Percentiles rank a stretch among this genome's conserved stretches.
These are phyloP conservation scores for Aschersonia sp. DNA, from an alignment of 2,329 filamentous ascomycete genomes.

Conservation along the genomic window DNA sequence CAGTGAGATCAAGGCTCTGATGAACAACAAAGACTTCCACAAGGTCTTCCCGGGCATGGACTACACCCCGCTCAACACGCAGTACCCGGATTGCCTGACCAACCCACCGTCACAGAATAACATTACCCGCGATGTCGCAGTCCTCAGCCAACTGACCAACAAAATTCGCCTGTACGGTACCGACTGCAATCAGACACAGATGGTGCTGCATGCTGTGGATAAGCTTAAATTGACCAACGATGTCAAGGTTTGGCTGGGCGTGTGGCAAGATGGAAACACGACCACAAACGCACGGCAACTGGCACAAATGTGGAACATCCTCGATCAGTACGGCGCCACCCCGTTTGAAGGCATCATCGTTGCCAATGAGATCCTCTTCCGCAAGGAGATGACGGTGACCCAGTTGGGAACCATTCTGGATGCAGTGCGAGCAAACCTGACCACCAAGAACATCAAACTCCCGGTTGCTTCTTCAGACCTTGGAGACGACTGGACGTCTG, in stretches of 20 bases:
- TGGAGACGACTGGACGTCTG: slow-evolving; percentile 69
- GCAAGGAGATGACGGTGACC: slow-evolving; percentile 55
- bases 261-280: slow-evolving; percentile 75
- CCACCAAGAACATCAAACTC: slow-evolving; percentile 47
- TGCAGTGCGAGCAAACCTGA: slow-evolving; percentile 59
- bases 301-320: slow-evolving; percentile 66
- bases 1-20: slow-evolving; percentile 60
- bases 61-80: slow-evolving; percentile 82
- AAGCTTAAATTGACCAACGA: slow-evolving; percentile 52
- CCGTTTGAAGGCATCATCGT: slow-evolving; percentile 74
- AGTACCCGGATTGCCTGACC: slow-evolving; percentile 70
- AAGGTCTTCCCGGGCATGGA: slow-evolving; percentile 93
- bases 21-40: slow-evolving; percentile 71
- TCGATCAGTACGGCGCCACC: slow-evolving; percentile 50
- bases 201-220: slow-evolving; percentile 74
- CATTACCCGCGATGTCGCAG: slow-evolving; percentile 77
- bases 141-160: slow-evolving; percentile 81
- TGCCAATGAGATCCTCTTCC: slow-evolving; percentile 67
- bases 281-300: slow-evolving; percentile 79
- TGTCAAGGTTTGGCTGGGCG: slow-evolving; percentile 86
- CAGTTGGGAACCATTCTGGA: slow-evolving; percentile 49
- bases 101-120: slow-evolving; percentile 85
- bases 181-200: slow-evolving; percentile 94
- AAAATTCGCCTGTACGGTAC: slow-evolving; percentile 82
- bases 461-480: slow-evolving; percentile 80